phyloP scores from a whole-genome alignment of 2,329 filamentous ascomycete genomes.

The Ceratocystis colombiana region DNA sequence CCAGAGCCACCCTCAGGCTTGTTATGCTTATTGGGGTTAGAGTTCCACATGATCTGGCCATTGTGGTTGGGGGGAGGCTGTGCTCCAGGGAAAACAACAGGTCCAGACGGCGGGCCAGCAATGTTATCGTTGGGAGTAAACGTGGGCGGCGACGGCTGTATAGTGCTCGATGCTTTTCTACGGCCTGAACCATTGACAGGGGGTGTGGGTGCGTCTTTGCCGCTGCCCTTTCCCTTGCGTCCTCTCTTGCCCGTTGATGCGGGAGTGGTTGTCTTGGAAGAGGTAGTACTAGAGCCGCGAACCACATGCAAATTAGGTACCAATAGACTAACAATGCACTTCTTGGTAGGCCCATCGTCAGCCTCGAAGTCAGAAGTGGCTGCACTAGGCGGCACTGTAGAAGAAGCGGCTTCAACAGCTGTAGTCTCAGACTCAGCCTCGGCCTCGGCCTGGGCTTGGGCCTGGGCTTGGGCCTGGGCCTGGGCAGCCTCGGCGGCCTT shows the following conservation, averaged over 20 bases:
- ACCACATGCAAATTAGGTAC: constrained; percentile 21
- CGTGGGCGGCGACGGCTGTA: constrained; percentile 9
- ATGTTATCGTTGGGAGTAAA: constrained; percentile 18
- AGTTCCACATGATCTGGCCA: constrained; percentile 26
- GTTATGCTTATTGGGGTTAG: constrained; percentile 16
- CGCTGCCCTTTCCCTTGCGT: constrained; percentile 16
- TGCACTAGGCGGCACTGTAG: not conserved
- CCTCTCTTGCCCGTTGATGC: constrained; percentile 3
- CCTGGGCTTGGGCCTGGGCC: not conserved
- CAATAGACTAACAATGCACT: constrained; percentile 20
- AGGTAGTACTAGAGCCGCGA: constrained; percentile 13
- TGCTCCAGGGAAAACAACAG: constrained; percentile 5
- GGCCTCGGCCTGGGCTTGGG: not conserved
- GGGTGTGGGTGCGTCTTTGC: not conserved
- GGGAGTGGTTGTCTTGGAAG: constrained; percentile 4
- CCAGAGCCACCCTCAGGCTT: constrained; percentile 13
- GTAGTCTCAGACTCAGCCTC: not conserved
- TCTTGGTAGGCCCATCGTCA: constrained; percentile 9
- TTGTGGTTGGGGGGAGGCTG: constrained; percentile 23
- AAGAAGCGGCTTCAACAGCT: not conserved
- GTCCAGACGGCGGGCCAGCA: constrained; percentile 16
- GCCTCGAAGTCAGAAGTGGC: not conserved
- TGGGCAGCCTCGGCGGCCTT: constrained; percentile 20
- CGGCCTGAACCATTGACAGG: not conserved
- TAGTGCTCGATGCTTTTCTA: constrained; percentile 3